A percentile compares a stretch with the other conserved stretches of the same genome.
phyloP scores from a whole-genome alignment of 2,329 filamentous ascomycete genomes.

The Trichoderma sp. region DNA sequence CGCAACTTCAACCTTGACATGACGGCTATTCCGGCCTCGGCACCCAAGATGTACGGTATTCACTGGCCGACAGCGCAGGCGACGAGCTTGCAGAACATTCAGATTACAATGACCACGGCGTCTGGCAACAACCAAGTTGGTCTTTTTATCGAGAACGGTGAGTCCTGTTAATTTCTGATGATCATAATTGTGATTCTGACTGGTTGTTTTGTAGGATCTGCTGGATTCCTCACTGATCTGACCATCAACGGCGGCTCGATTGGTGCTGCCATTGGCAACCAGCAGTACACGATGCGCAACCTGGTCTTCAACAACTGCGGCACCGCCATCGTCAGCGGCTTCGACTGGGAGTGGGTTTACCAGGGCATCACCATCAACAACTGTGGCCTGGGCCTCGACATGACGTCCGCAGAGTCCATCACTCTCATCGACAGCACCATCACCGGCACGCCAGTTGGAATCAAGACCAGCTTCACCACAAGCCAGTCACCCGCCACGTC shows the following conservation, averaged over 20 bases:
- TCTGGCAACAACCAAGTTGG: not conserved
- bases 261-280: constrained; percentile 57
- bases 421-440: constrained; percentile 10
- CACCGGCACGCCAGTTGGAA: constrained; percentile 10
- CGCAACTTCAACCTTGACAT: constrained; percentile 67
- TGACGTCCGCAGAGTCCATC: constrained; percentile 10
- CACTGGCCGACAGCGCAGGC: constrained; percentile 69
- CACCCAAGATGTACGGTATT: constrained; percentile 48
- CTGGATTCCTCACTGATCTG: constrained; percentile 59
- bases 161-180: not conserved
- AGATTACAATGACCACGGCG: constrained; percentile 48
- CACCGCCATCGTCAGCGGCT: constrained; percentile 69
- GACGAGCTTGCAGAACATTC: constrained; percentile 55
- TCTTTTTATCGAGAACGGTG: constrained; percentile 14
- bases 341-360: constrained; percentile 70
- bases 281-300: constrained; percentile 72
- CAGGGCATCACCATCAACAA: constrained; percentile 19
- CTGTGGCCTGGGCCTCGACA: constrained; percentile 12
- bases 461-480: constrained; percentile 4
- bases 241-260: constrained; percentile 62
- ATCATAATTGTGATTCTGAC: not conserved
- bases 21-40: constrained; percentile 37
- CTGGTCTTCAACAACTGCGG: constrained; percentile 66
- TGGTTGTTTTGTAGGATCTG: constrained; percentile 41
- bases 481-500: not conserved